Evolutionary conservation across 208 protist species (phyloP).

Genomic region (Trypanosoma scelopori): DNA sequence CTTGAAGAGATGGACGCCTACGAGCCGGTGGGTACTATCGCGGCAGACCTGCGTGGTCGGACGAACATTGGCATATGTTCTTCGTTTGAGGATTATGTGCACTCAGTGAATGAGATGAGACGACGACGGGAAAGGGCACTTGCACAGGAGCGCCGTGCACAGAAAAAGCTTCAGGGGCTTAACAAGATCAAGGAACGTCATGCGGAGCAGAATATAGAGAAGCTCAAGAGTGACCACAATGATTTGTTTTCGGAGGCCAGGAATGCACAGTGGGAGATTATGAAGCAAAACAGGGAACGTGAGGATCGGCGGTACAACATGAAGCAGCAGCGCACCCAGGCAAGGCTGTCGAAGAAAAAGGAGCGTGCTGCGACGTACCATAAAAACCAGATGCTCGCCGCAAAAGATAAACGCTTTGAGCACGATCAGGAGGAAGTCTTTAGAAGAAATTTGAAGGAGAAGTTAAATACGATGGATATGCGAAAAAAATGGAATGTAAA

Average conservation of each 20-base stretch:
- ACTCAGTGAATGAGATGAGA: constrained; percentile 10
- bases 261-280: constrained; percentile 14
- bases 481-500: constrained; percentile 35
- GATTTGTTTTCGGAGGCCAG: constrained; percentile 19
- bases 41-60: constrained; percentile 22
- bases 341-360: constrained; percentile 16
- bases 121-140: background rate
- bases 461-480: constrained; percentile 31
- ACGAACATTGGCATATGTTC: constrained; percentile 18
- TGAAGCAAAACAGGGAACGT: constrained; percentile 19
- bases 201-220: constrained; percentile 15
- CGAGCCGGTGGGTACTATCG: constrained; percentile 27
- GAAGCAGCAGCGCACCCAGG: constrained; percentile 12
- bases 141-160: background rate
- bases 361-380: constrained; percentile 16
- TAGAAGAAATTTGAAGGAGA: constrained; percentile 24
- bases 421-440: constrained; percentile 40
- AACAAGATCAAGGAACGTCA: constrained; percentile 18
- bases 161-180: constrained; percentile 4
- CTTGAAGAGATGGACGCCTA: constrained; percentile 31
- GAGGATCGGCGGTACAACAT: constrained; percentile 23
- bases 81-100: constrained; percentile 28
- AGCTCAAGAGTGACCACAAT: constrained; percentile 11
- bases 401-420: constrained; percentile 27
- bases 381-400: constrained; percentile 6